A percentile compares a stretch with the other conserved stretches of the same genome.
These are phyloP conservation scores for Tricholoma sp. DNA, from an alignment of 768 basidiomycete genomes.

Conservation along the genomic window DNA sequence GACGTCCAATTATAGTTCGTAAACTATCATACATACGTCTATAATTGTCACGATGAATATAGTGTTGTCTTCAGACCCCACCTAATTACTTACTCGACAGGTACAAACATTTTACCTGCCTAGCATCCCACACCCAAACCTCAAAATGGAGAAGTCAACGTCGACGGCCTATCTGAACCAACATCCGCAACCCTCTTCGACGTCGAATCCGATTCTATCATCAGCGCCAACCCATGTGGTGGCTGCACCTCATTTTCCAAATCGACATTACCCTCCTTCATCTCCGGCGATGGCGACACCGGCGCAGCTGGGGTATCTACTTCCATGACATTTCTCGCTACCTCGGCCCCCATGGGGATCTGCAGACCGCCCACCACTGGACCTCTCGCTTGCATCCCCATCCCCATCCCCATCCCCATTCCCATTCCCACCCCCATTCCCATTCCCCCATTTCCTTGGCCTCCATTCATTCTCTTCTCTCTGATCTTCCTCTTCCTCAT, in stretches of 20 bases:
- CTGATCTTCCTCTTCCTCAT: constrained; percentile 21
- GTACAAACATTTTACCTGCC: too few species aligned
- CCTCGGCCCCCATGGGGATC: neutral
- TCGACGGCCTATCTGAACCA: neutral
- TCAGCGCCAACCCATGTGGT: neutral
- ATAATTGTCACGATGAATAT: too few species aligned
- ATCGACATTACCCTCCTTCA: neutral
- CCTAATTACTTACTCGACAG: too few species aligned
- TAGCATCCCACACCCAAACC: too few species aligned
- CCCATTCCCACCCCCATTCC: constrained; percentile 11
- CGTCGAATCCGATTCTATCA: neutral
- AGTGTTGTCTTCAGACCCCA: too few species aligned
- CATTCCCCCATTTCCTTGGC: constrained; percentile 18
- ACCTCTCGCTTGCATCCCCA: neutral
- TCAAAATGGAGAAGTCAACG: neutral
- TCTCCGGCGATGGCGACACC: constrained; percentile 10
- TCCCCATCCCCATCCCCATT: neutral
- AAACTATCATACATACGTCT: too few species aligned
- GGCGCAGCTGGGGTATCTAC: constrained; percentile 1
- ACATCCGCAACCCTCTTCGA: neutral
- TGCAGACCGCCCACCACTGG: neutral
- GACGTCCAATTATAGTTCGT: too few species aligned
- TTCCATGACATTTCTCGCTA: constrained; percentile 2
- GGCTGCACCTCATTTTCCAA: neutral
- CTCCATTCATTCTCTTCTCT: constrained; percentile 19